phyloP scores from a whole-genome alignment of 1,139 yeast species.

The Kluyveromyces marxianus region DNA sequence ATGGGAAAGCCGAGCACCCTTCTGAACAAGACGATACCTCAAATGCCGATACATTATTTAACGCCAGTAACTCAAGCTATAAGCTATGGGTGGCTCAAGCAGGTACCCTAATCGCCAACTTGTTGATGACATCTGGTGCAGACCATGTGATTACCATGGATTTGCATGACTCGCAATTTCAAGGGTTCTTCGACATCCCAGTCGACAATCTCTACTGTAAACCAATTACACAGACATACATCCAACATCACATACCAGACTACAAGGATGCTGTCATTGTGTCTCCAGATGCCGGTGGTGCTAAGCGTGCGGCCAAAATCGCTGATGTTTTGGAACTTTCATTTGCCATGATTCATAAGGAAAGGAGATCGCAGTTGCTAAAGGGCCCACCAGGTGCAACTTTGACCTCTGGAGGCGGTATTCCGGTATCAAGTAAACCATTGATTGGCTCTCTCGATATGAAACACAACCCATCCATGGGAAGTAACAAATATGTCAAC shows the following conservation, averaged over 20 bases:
- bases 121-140: conserved; percentile 89
- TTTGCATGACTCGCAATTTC: conserved; percentile 90
- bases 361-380: conserved; percentile 53
- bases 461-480: conserved; percentile 9
- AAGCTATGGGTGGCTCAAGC: conserved; percentile 95
- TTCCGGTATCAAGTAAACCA: conserved; percentile 22
- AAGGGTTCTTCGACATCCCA: conserved; percentile 87
- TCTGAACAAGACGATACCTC: conserved; percentile 6
- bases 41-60: conserved; percentile 25
- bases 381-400: conserved; percentile 31
- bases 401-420: conserved; percentile 26
- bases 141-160: conserved; percentile 97
- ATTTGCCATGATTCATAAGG: conserved; percentile 94
- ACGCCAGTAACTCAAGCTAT: conserved; percentile 53
- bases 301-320: conserved; percentile 87
- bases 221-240: conserved; percentile 76
- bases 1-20: conserved; percentile 22
- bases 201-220: conserved; percentile 86
- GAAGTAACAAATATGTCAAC: conserved; percentile 23
- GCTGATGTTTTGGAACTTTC: conserved; percentile 87
- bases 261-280: conserved; percentile 78
- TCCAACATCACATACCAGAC: conserved; percentile 62
- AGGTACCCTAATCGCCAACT: conserved; percentile 85
- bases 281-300: conserved; percentile 97
- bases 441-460: conserved; percentile 15